phyloP scores from a whole-genome alignment of 1,284 basidiomycete genomes.

The Phlebopus sp. region DNA sequence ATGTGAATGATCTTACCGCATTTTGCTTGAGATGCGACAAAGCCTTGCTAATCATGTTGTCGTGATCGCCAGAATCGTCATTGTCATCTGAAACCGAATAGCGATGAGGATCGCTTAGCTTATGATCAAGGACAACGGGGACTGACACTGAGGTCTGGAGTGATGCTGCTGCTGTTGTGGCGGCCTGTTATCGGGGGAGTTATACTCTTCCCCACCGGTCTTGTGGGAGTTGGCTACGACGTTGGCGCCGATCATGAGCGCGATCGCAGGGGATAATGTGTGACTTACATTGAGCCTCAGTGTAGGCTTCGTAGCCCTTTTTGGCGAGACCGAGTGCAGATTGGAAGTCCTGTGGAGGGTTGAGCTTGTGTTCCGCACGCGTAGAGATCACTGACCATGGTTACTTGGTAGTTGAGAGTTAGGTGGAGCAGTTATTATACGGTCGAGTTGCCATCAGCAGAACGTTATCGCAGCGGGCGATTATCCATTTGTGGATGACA shows the following conservation, averaged over 20 bases:
- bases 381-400: slow-evolving; percentile 28
- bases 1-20: too few species aligned
- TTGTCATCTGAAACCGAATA: slow-evolving; percentile 48
- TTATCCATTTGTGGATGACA: neutral
- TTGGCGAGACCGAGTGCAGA: slow-evolving; percentile 66
- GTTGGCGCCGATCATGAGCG: slow-evolving; percentile 7
- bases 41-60: slow-evolving; percentile 50
- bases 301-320: slow-evolving; percentile 54
- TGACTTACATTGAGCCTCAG: slow-evolving; percentile 22
- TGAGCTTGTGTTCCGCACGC: slow-evolving; percentile 1
- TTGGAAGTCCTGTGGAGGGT: slow-evolving; percentile 41
- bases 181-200: slow-evolving; percentile 43
- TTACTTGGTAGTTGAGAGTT: slow-evolving; percentile 5
- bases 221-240: slow-evolving; percentile 28
- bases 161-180: slow-evolving; percentile 21
- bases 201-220: slow-evolving; percentile 64
- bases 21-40: slow-evolving; percentile 41
- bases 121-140: too few species aligned
- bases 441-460: neutral
- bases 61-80: slow-evolving; percentile 47
- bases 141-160: slow-evolving; percentile 35
- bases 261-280: slow-evolving; percentile 5
- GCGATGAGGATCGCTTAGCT: neutral
- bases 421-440: slow-evolving; percentile 15
- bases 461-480: slow-evolving; percentile 14